A percentile compares a stretch with the other conserved stretches of the same genome.
phyloP scores from a whole-genome alignment of 2,329 filamentous ascomycete genomes.

The Rhexocercosporidium sp. region DNA sequence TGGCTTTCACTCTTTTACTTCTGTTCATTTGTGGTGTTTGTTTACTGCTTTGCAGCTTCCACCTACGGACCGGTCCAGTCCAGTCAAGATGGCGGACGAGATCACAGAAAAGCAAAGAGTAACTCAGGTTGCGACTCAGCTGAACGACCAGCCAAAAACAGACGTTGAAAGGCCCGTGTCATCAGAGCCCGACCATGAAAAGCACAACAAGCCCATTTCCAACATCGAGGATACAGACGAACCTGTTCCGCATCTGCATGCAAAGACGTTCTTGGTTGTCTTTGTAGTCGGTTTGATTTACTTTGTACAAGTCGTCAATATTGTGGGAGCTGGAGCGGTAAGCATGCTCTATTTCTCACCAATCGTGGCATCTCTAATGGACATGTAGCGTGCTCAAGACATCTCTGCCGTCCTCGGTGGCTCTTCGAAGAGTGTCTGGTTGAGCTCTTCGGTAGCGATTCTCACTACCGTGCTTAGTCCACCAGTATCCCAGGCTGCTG shows the following conservation, averaged over 20 bases:
- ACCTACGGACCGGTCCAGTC: not conserved
- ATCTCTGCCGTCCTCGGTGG: slow-evolving; percentile 17
- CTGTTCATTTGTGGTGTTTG: not conserved
- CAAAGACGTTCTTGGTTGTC: slow-evolving; percentile 45
- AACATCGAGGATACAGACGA: slow-evolving; percentile 22
- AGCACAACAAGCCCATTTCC: not conserved
- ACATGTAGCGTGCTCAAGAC: slow-evolving; percentile 14
- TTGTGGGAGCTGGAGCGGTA: slow-evolving; percentile 41
- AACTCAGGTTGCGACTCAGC: not conserved
- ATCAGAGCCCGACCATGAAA: slow-evolving; percentile 5
- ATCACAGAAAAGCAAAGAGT: slow-evolving; percentile 6
- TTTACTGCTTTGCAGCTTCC: not conserved
- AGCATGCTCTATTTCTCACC: not conserved
- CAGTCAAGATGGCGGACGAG: not conserved
- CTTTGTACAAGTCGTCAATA: slow-evolving; percentile 43
- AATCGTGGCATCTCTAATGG: not conserved
- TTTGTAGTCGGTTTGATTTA: slow-evolving; percentile 45
- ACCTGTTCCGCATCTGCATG: slow-evolving; percentile 39
- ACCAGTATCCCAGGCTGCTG: slow-evolving; percentile 47
- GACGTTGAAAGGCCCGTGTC: not conserved
- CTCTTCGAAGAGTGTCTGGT: slow-evolving; percentile 39
- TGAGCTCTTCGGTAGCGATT: slow-evolving; percentile 45
- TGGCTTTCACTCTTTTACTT: not conserved
- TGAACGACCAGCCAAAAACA: not conserved
- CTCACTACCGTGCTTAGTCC: slow-evolving; percentile 47